These are phyloP conservation scores for Mariannaea elegans DNA, from an alignment of 2,329 filamentous ascomycete genomes.

Conservation along the genomic window DNA sequence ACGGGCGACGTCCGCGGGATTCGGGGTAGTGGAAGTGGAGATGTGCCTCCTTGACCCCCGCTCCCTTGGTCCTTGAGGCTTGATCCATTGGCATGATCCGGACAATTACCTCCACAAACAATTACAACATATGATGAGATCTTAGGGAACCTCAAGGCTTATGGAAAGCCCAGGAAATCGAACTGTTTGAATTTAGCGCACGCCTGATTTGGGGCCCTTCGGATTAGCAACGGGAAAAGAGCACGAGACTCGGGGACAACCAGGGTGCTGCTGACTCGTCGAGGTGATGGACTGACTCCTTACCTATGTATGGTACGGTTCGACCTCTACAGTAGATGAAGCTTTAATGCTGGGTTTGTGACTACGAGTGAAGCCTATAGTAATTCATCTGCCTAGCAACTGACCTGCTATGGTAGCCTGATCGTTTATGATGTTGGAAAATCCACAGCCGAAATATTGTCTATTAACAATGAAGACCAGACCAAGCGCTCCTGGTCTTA, in stretches of 20 bases:
- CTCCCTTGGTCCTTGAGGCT: not conserved
- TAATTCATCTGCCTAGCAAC: no score
- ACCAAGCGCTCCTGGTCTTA: not conserved
- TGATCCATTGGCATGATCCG: not conserved
- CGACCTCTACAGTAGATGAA: no score
- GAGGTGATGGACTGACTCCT: not conserved
- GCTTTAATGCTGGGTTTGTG: no score
- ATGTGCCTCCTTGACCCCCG: not conserved
- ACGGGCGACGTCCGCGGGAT: not conserved
- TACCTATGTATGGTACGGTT: not conserved
- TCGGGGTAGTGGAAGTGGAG: conserved; percentile 23
- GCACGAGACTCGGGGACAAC: not conserved
- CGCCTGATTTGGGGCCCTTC: not conserved
- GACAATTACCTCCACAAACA: no score
- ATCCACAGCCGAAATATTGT: no score
- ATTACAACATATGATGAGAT: no score
- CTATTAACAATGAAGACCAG: no score
- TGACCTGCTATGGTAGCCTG: no score
- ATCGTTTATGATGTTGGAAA: no score
- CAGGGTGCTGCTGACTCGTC: not conserved
- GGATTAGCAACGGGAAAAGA: not conserved
- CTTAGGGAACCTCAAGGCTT: not conserved
- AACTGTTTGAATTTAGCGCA: not conserved
- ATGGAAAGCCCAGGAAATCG: no score
- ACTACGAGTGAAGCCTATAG: no score